Evolutionary conservation across 345 rosid species (phyloP).

Genomic region (Corchorus capsularis): DNA sequence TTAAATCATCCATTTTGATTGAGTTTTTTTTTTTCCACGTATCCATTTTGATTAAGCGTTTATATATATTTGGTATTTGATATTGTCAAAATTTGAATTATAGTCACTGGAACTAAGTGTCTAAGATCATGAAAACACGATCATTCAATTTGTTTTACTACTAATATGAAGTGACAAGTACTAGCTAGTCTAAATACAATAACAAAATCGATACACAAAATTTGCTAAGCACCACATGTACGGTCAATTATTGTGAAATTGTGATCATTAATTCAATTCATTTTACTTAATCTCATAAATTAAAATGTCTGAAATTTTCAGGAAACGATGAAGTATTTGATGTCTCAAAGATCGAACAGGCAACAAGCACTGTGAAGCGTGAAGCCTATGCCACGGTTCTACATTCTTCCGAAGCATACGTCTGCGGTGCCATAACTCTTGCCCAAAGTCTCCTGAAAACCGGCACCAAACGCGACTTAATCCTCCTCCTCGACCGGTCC

Average conservation of each 20-base stretch:
- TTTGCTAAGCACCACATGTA: too few relatives aligned
- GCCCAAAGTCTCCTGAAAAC: conserved; percentile 84
- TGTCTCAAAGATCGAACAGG: conserved; percentile 51
- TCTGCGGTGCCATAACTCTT: conserved; percentile 87
- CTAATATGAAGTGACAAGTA: too few relatives aligned
- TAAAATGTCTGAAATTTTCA: conserved; percentile 21
- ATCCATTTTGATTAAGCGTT: too few relatives aligned
- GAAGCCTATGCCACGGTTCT: conserved; percentile 92
- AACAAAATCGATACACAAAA: too few relatives aligned
- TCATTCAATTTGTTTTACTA: too few relatives aligned
- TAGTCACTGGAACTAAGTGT: too few relatives aligned
- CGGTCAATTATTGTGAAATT: neutral
- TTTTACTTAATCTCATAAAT: neutral
- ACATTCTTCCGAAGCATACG: conserved; percentile 84
- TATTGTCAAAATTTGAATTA: too few relatives aligned
- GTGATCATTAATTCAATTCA: neutral
- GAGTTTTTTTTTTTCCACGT: too few relatives aligned
- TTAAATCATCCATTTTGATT: too few relatives aligned
- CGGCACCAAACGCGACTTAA: conserved; percentile 79
- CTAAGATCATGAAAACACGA: too few relatives aligned
- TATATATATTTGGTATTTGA: too few relatives aligned
- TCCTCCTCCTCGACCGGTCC: conserved; percentile 76
- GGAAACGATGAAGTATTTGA: conserved; percentile 67
- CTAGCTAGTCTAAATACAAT: too few relatives aligned
- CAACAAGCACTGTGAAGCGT: conserved; percentile 49